Evolutionary conservation across 225 moss, liverwort and hornwort genomes (phyloP), one percentile per base, ranked within the genome.

Genomic region (Lunularia cruciata): DNA sequence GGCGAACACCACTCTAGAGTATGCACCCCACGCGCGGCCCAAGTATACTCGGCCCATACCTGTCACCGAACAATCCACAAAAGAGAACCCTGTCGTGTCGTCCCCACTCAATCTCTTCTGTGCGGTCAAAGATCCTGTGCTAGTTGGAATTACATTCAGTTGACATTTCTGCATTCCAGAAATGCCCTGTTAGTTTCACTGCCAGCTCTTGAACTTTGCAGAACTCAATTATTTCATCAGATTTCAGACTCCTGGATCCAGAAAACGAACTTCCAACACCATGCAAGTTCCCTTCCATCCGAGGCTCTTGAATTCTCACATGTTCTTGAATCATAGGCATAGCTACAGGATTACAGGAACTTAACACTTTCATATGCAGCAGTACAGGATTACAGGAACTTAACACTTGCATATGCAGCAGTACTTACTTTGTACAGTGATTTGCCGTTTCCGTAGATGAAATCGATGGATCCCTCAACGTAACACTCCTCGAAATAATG

Each of bases 391-490:
- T n/a, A n/a, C n/a, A n/a, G n/a, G n/a, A n/a, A n/a, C n/a, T n/a
- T n/a, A n/a, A n/a, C n/a, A n/a, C n/a, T n/a, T n/a, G n/a, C n/a
- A n/a, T n/a, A 3, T 8, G n/a, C n/a, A n/a, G n/a, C n/a, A n/a
- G 28, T 42, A 56, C 63, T 72, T 57, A 83, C 86, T 1, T 86
- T 72, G 81, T 86, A 95, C 6, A 83, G 70, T 0, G 91, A 89
- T 38, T 79, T 85, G 0, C 75, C 88, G 60, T 95, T 59, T 0
- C 91, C 94, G 39, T 91, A 95, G 4, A 92, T 83, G 64, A 63
- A 95, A 30, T 95, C 89, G 26, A 95, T 91, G 13, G 88, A 91
- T 0, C 94, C 94, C 31, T 83, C 43, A 12, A 95, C 84, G 51
- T 74, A 78, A 47, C 91, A 95, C 1, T 69, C 73, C 14, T 86